These are phyloP conservation scores for Microglena sp. DNA, from an alignment of 139 green algal genomes.

Conservation along the genomic window DNA sequence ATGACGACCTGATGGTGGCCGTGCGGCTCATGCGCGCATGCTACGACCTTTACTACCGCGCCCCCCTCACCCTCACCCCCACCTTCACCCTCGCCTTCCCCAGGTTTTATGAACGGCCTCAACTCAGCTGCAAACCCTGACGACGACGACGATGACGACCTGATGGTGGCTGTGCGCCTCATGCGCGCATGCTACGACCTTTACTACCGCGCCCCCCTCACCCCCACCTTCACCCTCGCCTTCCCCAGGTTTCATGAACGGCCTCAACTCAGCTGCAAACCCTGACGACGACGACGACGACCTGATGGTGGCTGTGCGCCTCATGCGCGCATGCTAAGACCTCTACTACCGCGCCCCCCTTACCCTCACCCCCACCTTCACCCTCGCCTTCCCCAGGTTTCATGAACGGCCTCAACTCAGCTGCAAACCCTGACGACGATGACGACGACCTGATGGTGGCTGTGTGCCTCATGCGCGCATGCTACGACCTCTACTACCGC, in stretches of 20 bases:
- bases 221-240: too few species aligned
- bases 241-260: conserved; percentile 32
- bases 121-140: conserved; percentile 3
- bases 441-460: conserved; percentile 54
- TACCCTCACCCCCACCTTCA: too few species aligned
- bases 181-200: conserved; percentile 70
- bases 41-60: conserved; percentile 61
- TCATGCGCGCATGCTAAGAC: conserved; percentile 70
- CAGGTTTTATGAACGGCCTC: conserved; percentile 37
- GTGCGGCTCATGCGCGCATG: conserved; percentile 59
- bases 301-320: conserved; percentile 46
- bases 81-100: too few species aligned
- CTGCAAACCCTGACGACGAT: neutral
- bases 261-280: conserved; percentile 13
- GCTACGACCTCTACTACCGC: conserved; percentile 65
- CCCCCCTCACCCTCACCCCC: too few species aligned
- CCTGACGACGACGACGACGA: conserved; percentile 30
- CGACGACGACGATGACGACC: conserved; percentile 30
- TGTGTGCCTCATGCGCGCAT: conserved; percentile 54
- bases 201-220: conserved; percentile 37
- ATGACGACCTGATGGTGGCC: conserved; percentile 55
- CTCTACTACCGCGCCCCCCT: conserved; percentile 44
- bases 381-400: conserved; percentile 24
- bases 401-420: conserved; percentile 31
- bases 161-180: conserved; percentile 53